phyloP scores from a whole-genome alignment of 2,329 filamentous ascomycete species.

The Aureobasidium leucospermi region DNA sequence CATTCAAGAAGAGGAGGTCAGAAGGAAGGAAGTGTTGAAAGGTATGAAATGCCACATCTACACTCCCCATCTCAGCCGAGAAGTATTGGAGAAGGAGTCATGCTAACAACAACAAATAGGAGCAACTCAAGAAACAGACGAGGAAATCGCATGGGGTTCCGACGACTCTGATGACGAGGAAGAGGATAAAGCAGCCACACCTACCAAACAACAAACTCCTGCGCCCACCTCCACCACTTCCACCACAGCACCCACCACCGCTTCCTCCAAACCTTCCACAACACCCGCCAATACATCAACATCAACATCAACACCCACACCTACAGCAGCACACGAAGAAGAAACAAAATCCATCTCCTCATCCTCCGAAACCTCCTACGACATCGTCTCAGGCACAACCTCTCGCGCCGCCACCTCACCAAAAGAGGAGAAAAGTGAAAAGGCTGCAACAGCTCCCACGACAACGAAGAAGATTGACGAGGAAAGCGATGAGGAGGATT shows the following conservation, averaged over 20 bases:
- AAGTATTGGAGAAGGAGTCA: too few relatives aligned
- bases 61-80: too few relatives aligned
- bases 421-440: slow-evolving; percentile 42
- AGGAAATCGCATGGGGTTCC: slow-evolving; percentile 63
- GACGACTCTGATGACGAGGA: slow-evolving; percentile 58
- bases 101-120: slow-evolving; percentile 35
- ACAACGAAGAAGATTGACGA: slow-evolving; percentile 19
- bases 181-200: slow-evolving; percentile 27
- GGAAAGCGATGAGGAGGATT: slow-evolving; percentile 31
- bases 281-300: slow-evolving; percentile 42
- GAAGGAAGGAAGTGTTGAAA: slow-evolving; percentile 81
- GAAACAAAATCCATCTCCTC: slow-evolving; percentile 72
- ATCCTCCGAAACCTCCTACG: slow-evolving; percentile 84
- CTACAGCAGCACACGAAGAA: slow-evolving; percentile 70
- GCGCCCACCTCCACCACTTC: slow-evolving; percentile 13
- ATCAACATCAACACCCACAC: slow-evolving; percentile 47
- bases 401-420: slow-evolving; percentile 69
- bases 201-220: slow-evolving; percentile 16
- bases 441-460: neutral
- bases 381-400: slow-evolving; percentile 69
- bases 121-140: slow-evolving; percentile 65
- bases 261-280: slow-evolving; percentile 15
- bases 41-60: slow-evolving; percentile 47
- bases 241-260: slow-evolving; percentile 8
- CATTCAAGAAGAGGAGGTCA: slow-evolving; percentile 85